Percentiles rank a stretch among this genome's conserved stretches.
Evolutionary conservation across 2,329 filamentous ascomycete species (phyloP).

Genomic region (Iodosphaeria phyllophila): DNA sequence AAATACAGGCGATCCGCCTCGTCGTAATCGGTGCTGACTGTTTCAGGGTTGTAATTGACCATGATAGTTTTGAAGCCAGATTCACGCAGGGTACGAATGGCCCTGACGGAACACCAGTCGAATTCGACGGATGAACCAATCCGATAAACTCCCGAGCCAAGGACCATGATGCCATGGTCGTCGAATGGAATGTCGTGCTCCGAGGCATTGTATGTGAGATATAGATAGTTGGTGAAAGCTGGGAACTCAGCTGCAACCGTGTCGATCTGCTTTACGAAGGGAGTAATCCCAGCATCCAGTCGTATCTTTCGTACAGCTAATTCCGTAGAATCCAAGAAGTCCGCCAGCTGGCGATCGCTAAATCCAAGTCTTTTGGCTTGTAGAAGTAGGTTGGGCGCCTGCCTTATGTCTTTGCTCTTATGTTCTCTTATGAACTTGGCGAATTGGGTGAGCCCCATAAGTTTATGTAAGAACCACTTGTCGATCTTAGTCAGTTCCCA

Average conservation of each 20-base stretch:
- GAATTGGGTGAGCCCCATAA: constrained; percentile 84
- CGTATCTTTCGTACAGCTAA: constrained; percentile 70
- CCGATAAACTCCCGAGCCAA: constrained; percentile 89
- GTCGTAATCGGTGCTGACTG: constrained; percentile 74
- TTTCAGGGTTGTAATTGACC: constrained; percentile 67
- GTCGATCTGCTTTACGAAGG: constrained; percentile 94
- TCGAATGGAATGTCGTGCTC: constrained; percentile 71
- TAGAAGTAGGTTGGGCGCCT: constrained; percentile 47
- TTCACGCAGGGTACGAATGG: constrained; percentile 75
- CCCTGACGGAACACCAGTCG: constrained; percentile 94
- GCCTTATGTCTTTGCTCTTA: constrained; percentile 42
- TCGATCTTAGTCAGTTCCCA: constrained; percentile 98
- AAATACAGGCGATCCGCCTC: constrained; percentile 93
- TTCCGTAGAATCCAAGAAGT: constrained; percentile 90
- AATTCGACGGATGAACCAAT: constrained; percentile 98
- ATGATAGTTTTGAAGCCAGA: constrained; percentile 86
- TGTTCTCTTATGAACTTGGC: constrained; percentile 58
- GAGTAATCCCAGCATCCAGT: constrained; percentile 70
- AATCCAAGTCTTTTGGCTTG: constrained; percentile 89
- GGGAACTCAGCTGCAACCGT: constrained; percentile 96
- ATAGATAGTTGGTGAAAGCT: constrained; percentile 86
- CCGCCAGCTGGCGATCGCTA: constrained; percentile 80
- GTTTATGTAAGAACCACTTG: constrained; percentile 90
- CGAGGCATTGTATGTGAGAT: constrained; percentile 84
- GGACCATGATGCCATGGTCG: constrained; percentile 87